phyloP scores from a whole-genome alignment of 2,329 filamentous ascomycete species.

The Xylaria hypoxylon region DNA sequence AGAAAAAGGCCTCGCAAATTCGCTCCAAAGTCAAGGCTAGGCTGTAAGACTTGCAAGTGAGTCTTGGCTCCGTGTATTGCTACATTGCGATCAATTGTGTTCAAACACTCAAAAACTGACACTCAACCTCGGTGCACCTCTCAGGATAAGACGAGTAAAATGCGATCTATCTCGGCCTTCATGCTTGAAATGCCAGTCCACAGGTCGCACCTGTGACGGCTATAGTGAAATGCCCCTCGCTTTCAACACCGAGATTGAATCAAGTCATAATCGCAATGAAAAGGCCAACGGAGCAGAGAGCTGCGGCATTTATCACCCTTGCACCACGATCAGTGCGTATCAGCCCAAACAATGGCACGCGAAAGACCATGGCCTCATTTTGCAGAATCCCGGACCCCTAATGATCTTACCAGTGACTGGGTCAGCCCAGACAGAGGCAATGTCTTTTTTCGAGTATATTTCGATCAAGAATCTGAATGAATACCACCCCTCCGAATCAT shows the following conservation, averaged over 20 bases:
- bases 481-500: conserved; percentile 50
- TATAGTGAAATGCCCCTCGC: conserved; percentile 35
- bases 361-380: conserved; percentile 1
- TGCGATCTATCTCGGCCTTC: conserved; percentile 53
- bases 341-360: conserved; percentile 15
- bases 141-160: conserved; percentile 54
- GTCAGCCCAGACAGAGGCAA: conserved; percentile 43
- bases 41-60: conserved; percentile 58
- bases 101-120: conserved; percentile 36
- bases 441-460: conserved; percentile 50
- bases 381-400: conserved; percentile 25
- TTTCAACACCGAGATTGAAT: conserved; percentile 11
- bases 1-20: conserved; percentile 54
- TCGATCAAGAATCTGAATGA: conserved; percentile 49
- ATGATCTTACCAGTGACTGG: conserved; percentile 28
- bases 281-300: conserved; percentile 10
- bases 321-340: conserved; percentile 11
- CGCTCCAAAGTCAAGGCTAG: conserved; percentile 55
- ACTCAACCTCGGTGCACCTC: conserved; percentile 5
- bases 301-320: not conserved
- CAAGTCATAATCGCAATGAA: conserved; percentile 14
- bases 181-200: conserved; percentile 54
- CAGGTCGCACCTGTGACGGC: conserved; percentile 55
- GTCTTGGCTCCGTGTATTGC: conserved; percentile 33
- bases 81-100: conserved; percentile 22